Conservation (phyloP, 495 filamentous ascomycete genomes). For the Penicillium simplicissimum region DNA sequence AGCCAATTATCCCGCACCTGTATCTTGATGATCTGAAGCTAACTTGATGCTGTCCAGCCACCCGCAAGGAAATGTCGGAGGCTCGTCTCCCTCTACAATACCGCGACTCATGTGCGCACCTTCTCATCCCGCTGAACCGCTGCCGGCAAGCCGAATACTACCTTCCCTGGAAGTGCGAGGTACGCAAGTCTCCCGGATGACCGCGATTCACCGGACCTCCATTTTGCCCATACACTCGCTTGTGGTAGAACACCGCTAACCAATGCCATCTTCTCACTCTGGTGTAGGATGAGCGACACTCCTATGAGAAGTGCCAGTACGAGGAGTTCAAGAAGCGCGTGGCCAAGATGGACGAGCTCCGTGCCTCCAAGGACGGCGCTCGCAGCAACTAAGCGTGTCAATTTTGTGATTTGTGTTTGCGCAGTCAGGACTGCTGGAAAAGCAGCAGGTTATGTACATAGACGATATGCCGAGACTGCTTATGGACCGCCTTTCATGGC, state of each 20-base stretch:
- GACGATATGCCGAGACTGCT: constrained; percentile 41
- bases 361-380: constrained; percentile 79
- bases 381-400: constrained; percentile 74
- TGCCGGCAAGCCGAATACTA: constrained; percentile 92
- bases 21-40: constrained; percentile 25
- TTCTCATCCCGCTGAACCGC: constrained; percentile 91
- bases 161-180: constrained; percentile 96
- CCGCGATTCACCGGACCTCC: neutral
- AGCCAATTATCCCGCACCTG: constrained; percentile 13
- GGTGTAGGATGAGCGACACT: constrained; percentile 83
- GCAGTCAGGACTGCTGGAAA: constrained; percentile 27
- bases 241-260: neutral
- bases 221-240: neutral
- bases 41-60: constrained; percentile 51
- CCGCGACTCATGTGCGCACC: constrained; percentile 89
- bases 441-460: constrained; percentile 51
- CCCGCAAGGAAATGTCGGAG: constrained; percentile 88
- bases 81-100: constrained; percentile 87
- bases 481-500: constrained; percentile 41
- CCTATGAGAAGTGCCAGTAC: constrained; percentile 99
- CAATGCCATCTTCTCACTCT: neutral
- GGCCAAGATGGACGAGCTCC: constrained; percentile 95
- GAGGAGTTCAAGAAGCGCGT: constrained; percentile 98
- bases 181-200: constrained; percentile 45
- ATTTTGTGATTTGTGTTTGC: constrained; percentile 17